phyloP scores from a whole-genome alignment of 140 eudicot genomes.

The Erigeron philadelphicus region DNA sequence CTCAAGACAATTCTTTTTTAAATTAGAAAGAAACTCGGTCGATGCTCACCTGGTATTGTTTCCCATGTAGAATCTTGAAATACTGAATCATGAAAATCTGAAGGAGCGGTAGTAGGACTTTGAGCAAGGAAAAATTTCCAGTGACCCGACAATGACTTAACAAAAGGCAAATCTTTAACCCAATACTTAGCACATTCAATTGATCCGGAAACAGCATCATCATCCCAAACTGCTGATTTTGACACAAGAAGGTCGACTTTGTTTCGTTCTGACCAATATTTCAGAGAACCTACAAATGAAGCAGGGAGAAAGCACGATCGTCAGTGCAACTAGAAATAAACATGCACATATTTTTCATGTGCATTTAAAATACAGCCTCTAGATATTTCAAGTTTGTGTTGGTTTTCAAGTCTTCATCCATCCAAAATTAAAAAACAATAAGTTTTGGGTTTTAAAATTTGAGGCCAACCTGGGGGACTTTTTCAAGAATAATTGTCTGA shows the following conservation, averaged over 20 bases:
- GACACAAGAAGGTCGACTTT: constrained; percentile 63
- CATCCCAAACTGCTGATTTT: constrained; percentile 84
- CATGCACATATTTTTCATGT: background rate
- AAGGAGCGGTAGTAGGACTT: constrained; percentile 51
- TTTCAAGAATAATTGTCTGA: background rate
- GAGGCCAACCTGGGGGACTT: background rate
- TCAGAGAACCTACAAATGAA: constrained; percentile 64
- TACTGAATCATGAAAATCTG: constrained; percentile 46
- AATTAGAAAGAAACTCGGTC: constrained; percentile 3
- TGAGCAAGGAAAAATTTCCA: constrained; percentile 84
- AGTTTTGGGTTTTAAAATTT: background rate
- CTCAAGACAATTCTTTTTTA: background rate
- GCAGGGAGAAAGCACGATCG: constrained; percentile 6
- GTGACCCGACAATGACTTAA: constrained; percentile 72
- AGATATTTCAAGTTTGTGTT: background rate
- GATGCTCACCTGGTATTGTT: constrained; percentile 63
- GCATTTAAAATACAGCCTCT: background rate
- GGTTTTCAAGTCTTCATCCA: constrained; percentile 9
- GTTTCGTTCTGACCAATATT: constrained; percentile 80
- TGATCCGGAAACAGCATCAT: constrained; percentile 73
- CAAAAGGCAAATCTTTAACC: constrained; percentile 82
- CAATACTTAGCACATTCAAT: constrained; percentile 81
- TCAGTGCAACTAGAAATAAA: background rate
- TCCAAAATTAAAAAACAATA: background rate
- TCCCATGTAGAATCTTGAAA: constrained; percentile 82